These are phyloP conservation scores for Globisporangium recalcitrans DNA, from an alignment of 352 stramenopile species.

Conservation along the genomic window DNA sequence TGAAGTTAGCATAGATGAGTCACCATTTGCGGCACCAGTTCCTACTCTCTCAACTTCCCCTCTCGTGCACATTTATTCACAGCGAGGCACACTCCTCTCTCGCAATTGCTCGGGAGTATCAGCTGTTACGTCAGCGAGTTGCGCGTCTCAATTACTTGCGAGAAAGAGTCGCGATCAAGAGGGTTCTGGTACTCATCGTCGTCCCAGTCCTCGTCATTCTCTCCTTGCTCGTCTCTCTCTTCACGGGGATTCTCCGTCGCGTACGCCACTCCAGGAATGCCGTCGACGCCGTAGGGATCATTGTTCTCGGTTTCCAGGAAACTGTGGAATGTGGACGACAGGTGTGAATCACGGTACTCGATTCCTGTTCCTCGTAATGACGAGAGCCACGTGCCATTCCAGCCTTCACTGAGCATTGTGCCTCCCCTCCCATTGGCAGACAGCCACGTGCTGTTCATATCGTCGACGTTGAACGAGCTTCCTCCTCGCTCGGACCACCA, in stretches of 20 bases:
- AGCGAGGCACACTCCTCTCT: too few relatives aligned
- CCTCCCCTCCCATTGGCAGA: conserved; percentile 23
- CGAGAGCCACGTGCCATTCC: conserved; percentile 28
- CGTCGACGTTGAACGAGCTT: conserved; percentile 33
- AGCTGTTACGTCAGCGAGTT: conserved; percentile 20
- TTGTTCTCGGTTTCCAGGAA: conserved; percentile 27
- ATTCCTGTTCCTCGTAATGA: conserved; percentile 25
- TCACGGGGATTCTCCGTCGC: not conserved
- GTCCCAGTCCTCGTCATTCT: conserved; percentile 14
- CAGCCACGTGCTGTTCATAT: conserved; percentile 35
- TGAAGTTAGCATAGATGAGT: not conserved
- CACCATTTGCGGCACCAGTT: not conserved
- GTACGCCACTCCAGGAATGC: conserved; percentile 11
- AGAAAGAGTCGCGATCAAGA: conserved; percentile 28
- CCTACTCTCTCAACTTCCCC: not conserved
- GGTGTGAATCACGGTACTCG: conserved; percentile 25
- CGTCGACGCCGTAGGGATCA: conserved; percentile 16
- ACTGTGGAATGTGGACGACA: conserved; percentile 29
- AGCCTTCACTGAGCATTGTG: conserved; percentile 33
- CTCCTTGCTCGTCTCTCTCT: conserved; percentile 6
- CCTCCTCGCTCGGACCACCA: conserved; percentile 43
- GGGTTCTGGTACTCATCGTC: conserved; percentile 19
- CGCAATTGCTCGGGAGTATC: not conserved
- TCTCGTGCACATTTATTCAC: too few relatives aligned
- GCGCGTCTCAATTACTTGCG: conserved; percentile 25